Conservation (phyloP, 1,139 yeast genomes). For the Suhomyces taliae region DNA sequence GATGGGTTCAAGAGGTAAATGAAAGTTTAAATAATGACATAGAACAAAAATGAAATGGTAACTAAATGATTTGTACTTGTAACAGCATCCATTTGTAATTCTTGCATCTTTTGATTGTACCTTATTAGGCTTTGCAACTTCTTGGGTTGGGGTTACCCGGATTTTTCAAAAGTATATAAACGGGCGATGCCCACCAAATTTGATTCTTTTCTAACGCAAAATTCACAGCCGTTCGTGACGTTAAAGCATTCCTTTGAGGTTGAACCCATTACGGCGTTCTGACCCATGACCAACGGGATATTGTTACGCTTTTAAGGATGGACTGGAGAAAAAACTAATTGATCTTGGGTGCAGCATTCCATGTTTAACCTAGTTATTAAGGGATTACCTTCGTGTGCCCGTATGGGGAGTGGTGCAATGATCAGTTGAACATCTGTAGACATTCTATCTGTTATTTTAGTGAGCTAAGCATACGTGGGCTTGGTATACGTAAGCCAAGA, state of each 20-base stretch:
- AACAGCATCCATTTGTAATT: too few relatives aligned
- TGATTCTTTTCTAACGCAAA: slow-evolving; percentile 54
- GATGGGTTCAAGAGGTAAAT: not conserved
- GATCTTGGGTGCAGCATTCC: slow-evolving; percentile 86
- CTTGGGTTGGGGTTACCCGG: slow-evolving; percentile 13
- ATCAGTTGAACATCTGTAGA: slow-evolving; percentile 56
- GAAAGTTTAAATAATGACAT: too few relatives aligned
- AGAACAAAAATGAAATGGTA: too few relatives aligned
- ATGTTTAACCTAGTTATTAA: slow-evolving; percentile 53
- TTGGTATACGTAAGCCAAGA: too few relatives aligned
- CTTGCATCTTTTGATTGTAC: not conserved
- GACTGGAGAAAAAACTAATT: slow-evolving; percentile 66
- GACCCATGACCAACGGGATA: slow-evolving; percentile 78
- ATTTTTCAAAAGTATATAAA: slow-evolving; percentile 6
- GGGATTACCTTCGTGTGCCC: slow-evolving; percentile 85
- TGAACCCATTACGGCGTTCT: slow-evolving; percentile 69
- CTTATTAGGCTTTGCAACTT: not conserved
- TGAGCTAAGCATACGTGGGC: too few relatives aligned
- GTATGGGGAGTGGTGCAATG: slow-evolving; percentile 81
- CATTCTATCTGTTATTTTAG: not conserved
- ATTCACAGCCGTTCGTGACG: slow-evolving; percentile 66
- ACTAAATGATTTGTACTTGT: too few relatives aligned
- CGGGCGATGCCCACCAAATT: slow-evolving; percentile 13
- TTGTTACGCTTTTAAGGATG: slow-evolving; percentile 47
- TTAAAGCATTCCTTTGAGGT: slow-evolving; percentile 74